Evolutionary conservation across 352 stramenopile species (phyloP).

Genomic region (Elongisporangium anandrum): DNA sequence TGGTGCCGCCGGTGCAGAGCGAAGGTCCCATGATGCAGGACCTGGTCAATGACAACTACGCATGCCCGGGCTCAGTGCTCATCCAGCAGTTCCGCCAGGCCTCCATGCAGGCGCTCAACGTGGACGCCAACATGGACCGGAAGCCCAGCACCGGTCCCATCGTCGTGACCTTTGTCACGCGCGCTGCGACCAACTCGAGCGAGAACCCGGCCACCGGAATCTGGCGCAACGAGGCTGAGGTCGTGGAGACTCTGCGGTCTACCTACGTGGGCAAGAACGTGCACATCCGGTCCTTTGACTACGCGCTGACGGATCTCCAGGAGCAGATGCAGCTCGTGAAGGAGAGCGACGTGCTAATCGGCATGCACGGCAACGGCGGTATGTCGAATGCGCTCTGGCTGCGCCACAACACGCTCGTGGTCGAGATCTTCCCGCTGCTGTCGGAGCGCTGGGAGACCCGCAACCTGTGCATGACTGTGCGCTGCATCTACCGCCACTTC

Average conservation of each 20-base stretch:
- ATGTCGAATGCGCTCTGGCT: constrained; percentile 74
- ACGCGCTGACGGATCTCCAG: constrained; percentile 38
- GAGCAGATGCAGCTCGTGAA: constrained; percentile 64
- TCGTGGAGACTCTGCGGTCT: constrained; percentile 34
- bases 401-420: constrained; percentile 35
- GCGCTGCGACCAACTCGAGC: constrained; percentile 38
- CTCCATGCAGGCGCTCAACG: constrained; percentile 9
- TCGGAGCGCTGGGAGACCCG: constrained; percentile 60
- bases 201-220: constrained; percentile 46
- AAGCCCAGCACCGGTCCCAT: constrained; percentile 11
- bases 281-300: constrained; percentile 56
- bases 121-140: constrained; percentile 4
- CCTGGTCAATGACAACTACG: constrained; percentile 31
- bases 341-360: constrained; percentile 72
- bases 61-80: constrained; percentile 19
- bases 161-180: constrained; percentile 42
- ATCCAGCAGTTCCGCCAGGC: constrained; percentile 14
- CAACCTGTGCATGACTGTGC: constrained; percentile 69
- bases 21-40: constrained; percentile 40
- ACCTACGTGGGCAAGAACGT: constrained; percentile 25
- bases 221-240: constrained; percentile 63
- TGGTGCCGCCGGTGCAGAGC: constrained; percentile 31
- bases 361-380: constrained; percentile 73
- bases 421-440: constrained; percentile 71
- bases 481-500: constrained; percentile 59